Evolutionary conservation across 192 early-diverging fungal species (phyloP), one percentile per base, ranked within the genome.

Genomic region (Coemansia furcata): DNA sequence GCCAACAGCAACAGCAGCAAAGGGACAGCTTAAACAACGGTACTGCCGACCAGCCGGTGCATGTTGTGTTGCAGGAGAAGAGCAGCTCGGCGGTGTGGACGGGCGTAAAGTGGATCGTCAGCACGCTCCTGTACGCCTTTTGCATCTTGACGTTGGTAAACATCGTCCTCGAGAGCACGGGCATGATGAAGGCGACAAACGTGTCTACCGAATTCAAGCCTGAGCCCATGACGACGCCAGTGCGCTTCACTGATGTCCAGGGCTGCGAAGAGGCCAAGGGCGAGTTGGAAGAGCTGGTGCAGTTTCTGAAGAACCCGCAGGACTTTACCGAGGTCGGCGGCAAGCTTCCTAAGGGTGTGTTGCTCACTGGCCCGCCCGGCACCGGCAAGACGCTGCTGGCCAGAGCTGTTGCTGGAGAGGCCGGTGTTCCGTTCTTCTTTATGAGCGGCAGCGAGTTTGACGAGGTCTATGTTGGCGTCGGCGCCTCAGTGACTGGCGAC

Each of bases 371-470:
- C 0, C 95, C 95, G 23, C 97, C 97, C 0, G 97, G 97, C 9
- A 98, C 97, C 2, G 98, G 98, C 36, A 99, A 99, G 67, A 99
- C 98, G 5, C 89, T 98, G 77, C 78, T 98, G 42, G 98, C 98
- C 11, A 85, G 96, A 35, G 98, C 98, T 11, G 93, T 98, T 29
- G 98, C 98, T 10, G 97, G 97, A 14, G 97, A 99, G 79, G 96
- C 98, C 14, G 94, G 88, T 11, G 97, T 98, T 6, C 96, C 97
- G 3, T 99, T 99, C 82, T 98, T 99, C 76, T 96, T 97, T 76
- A 98, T 99, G 96, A 90, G 89, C 62, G 98, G 97, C 37, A 89
- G 87, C 69, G 98, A 99, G 84, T 98, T 99, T 87, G 98, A 98
- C 82, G 97, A 99, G 77, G 87, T 98, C 74, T 99, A 97, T 73